Percentiles rank a stretch among this genome's conserved stretches.
Conservation (phyloP, 2,329 filamentous ascomycete species). For the Thelonectria rubi region DNA sequence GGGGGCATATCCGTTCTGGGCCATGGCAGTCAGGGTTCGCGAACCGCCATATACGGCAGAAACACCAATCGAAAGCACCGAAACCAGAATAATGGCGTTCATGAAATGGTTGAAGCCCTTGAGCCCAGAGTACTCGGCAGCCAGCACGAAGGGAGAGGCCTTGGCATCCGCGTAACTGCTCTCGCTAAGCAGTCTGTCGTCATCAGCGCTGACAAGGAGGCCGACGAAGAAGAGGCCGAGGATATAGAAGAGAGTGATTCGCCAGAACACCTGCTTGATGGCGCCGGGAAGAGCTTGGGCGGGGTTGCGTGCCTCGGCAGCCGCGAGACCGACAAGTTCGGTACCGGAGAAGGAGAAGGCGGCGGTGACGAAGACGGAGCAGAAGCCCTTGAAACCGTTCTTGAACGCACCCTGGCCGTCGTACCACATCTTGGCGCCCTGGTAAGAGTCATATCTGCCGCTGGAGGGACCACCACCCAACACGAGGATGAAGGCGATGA, state of each 20-base stretch:
- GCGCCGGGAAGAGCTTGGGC: constrained; percentile 78
- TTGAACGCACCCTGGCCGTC: constrained; percentile 62
- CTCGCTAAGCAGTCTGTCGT: constrained; percentile 51
- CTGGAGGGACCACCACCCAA: constrained; percentile 64
- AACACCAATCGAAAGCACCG: constrained; percentile 64
- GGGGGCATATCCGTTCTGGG: constrained; percentile 64
- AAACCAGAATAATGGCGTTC: constrained; percentile 64
- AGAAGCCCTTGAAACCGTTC: constrained; percentile 76
- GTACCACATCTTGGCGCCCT: constrained; percentile 50
- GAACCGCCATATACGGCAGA: constrained; percentile 65
- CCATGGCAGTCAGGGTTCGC: constrained; percentile 63
- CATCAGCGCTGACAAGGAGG: constrained; percentile 55
- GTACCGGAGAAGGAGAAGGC: constrained; percentile 76
- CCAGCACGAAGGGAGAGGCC: constrained; percentile 62
- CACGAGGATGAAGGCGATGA: constrained; percentile 66
- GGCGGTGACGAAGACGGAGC: constrained; percentile 75
- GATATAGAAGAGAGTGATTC: constrained; percentile 61
- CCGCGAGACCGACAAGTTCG: constrained; percentile 74
- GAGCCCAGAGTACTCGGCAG: constrained; percentile 59
- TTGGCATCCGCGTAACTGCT: constrained; percentile 40
- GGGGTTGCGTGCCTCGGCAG: constrained; percentile 73
- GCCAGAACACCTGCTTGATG: constrained; percentile 76
- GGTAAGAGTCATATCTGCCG: constrained; percentile 54
- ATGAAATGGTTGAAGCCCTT: constrained; percentile 60
- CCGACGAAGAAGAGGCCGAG: constrained; percentile 60